Evolutionary conservation across 306 rosid species (phyloP).

Genomic region (Ochetophila trinervis): DNA sequence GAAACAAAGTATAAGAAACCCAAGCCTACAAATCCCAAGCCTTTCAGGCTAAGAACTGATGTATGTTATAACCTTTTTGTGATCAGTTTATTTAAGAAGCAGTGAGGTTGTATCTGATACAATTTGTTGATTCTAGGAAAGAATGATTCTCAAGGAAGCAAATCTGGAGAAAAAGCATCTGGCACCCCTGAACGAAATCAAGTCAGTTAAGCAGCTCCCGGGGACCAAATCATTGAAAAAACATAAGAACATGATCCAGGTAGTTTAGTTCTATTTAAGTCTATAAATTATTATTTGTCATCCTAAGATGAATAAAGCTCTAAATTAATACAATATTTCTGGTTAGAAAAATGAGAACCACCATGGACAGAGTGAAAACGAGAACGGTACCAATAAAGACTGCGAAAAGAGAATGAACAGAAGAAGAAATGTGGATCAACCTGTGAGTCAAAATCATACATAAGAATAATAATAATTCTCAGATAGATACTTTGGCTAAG

Average conservation of each 20-base stretch:
- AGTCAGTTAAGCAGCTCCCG: conserved; percentile 27
- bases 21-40: conserved; percentile 87
- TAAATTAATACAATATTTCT: neutral
- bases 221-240: conserved; percentile 35
- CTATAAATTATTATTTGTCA: neutral
- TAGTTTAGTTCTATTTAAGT: conserved; percentile 14
- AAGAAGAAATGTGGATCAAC: conserved; percentile 23
- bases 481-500: conserved; percentile 1
- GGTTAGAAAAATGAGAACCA: conserved; percentile 38
- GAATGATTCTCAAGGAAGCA: conserved; percentile 87
- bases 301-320: conserved; percentile 8
- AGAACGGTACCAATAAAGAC: conserved; percentile 28
- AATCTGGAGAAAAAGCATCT: conserved; percentile 55
- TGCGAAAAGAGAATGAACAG: conserved; percentile 31
- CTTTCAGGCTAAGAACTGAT: conserved; percentile 92
- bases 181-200: conserved; percentile 49
- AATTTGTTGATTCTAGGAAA: conserved; percentile 54
- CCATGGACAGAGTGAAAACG: conserved; percentile 20
- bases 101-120: conserved; percentile 13
- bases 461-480: neutral
- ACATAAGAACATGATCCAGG: conserved; percentile 30
- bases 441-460: conserved; percentile 31
- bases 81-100: conserved; percentile 7
- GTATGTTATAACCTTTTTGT: conserved; percentile 45
- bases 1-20: conserved; percentile 64